Conservation (phyloP, 257 asterid species). For the Petunia axillaris region DNA sequence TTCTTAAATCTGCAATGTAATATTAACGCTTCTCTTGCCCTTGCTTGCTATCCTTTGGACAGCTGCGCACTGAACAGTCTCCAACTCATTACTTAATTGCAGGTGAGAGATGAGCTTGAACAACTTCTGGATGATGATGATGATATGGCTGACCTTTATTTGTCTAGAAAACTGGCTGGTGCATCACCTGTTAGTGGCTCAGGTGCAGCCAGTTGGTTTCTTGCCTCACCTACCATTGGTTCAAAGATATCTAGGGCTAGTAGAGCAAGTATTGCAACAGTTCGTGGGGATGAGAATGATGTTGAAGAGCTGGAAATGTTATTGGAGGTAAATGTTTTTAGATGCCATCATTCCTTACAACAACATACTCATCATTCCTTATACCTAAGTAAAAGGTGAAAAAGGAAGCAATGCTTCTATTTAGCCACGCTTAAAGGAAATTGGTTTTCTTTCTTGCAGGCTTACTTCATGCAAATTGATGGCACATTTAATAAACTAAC, state of each 20-base stretch:
- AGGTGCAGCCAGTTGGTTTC: constrained; percentile 75
- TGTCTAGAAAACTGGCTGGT: constrained; percentile 76
- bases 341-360: neutral
- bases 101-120: constrained; percentile 97
- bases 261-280: constrained; percentile 84
- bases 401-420: neutral
- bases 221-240: constrained; percentile 79
- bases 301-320: constrained; percentile 96
- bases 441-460: constrained; percentile 49
- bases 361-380: neutral
- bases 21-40: neutral
- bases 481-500: constrained; percentile 79
- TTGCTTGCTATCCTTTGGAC: neutral
- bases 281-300: constrained; percentile 83
- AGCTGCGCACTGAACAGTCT: neutral
- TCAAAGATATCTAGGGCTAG: constrained; percentile 88
- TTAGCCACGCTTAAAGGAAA: neutral
- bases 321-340: constrained; percentile 62
- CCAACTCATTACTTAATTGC: constrained; percentile 28
- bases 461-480: constrained; percentile 94
- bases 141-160: constrained; percentile 95
- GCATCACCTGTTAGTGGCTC: constrained; percentile 82
- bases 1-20: neutral
- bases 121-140: constrained; percentile 97
- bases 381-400: neutral